Conservation (phyloP, 2,329 filamentous ascomycete genomes). For the Cladophialophora carrionii region DNA sequence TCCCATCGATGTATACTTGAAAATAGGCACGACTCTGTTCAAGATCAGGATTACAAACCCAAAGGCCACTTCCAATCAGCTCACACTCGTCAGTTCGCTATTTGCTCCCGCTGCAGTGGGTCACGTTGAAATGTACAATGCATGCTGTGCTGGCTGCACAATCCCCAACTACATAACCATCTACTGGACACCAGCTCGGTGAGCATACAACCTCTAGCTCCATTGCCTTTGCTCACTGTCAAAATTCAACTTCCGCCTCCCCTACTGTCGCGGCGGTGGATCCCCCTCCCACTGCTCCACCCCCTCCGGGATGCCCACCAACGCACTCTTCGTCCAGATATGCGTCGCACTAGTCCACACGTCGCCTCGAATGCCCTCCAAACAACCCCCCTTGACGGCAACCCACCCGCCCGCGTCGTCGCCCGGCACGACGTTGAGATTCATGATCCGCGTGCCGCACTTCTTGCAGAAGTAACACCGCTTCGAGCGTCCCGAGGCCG, state of each 20-base stretch:
- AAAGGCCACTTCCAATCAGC: background rate
- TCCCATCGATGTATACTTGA: background rate
- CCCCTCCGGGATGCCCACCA: constrained; percentile 70
- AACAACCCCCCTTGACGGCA: constrained; percentile 68
- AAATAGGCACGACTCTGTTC: background rate
- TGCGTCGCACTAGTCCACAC: constrained; percentile 64
- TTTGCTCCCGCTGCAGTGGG: no score
- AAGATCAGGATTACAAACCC: background rate
- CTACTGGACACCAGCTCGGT: no score
- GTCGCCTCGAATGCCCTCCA: constrained; percentile 64
- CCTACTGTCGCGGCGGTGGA: constrained; percentile 41
- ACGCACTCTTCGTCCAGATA: constrained; percentile 69
- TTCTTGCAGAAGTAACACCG: constrained; percentile 69
- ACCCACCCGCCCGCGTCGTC: constrained; percentile 66
- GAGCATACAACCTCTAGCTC: background rate
- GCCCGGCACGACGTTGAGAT: constrained; percentile 57
- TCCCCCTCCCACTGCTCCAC: constrained; percentile 62
- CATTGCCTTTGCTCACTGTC: background rate
- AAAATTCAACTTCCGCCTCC: no score
- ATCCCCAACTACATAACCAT: no score
- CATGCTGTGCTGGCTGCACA: no score
- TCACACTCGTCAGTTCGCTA: background rate
- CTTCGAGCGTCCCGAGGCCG: constrained; percentile 59
- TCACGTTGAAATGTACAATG: no score
- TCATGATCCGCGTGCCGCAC: constrained; percentile 68